These are phyloP conservation scores for Melampsora larici-populina DNA, from an alignment of 1,284 basidiomycete genomes.

Conservation along the genomic window DNA sequence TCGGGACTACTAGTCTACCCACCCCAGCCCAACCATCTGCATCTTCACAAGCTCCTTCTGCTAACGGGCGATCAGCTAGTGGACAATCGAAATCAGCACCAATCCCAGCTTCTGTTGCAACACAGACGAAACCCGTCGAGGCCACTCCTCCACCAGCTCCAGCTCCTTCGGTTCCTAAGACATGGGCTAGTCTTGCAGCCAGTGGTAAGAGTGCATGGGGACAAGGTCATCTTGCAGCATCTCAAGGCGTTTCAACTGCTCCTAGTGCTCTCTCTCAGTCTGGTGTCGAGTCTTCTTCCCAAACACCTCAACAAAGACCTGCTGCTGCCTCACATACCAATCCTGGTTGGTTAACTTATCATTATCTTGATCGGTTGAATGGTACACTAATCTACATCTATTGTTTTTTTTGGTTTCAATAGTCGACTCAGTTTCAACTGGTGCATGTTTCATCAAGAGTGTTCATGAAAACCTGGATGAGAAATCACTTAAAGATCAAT, in stretches of 20 bases:
- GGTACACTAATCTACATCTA: slow-evolving; percentile 64
- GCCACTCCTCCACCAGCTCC: slow-evolving; percentile 57
- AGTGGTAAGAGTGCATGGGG: slow-evolving; percentile 75
- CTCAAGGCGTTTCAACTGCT: slow-evolving; percentile 64
- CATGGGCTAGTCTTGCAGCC: slow-evolving; percentile 87
- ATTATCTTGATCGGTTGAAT: slow-evolving; percentile 21
- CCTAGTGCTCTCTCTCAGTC: slow-evolving; percentile 58
- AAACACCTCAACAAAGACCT: slow-evolving; percentile 46
- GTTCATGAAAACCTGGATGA: slow-evolving; percentile 72
- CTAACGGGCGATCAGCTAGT: slow-evolving; percentile 44
- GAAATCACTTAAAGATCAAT: slow-evolving; percentile 61
- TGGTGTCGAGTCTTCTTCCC: slow-evolving; percentile 58
- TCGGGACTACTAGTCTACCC: neutral
- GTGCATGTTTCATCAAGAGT: slow-evolving; percentile 57
- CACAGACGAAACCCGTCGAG: slow-evolving; percentile 46
- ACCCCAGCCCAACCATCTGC: slow-evolving; percentile 12
- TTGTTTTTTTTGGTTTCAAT: slow-evolving; percentile 68
- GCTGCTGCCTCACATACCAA: slow-evolving; percentile 10
- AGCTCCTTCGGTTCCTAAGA: slow-evolving; percentile 66
- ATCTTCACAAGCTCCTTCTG: slow-evolving; percentile 48
- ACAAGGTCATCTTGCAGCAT: slow-evolving; percentile 67
- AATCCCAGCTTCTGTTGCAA: slow-evolving; percentile 52
- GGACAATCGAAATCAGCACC: slow-evolving; percentile 51
- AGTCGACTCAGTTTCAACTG: slow-evolving; percentile 27
- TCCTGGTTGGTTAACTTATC: slow-evolving; percentile 13